Percentiles rank a stretch among this genome's conserved stretches.
These are phyloP conservation scores for Pugionium dolabratum DNA, from an alignment of 345 rosid species.

Conservation along the genomic window DNA sequence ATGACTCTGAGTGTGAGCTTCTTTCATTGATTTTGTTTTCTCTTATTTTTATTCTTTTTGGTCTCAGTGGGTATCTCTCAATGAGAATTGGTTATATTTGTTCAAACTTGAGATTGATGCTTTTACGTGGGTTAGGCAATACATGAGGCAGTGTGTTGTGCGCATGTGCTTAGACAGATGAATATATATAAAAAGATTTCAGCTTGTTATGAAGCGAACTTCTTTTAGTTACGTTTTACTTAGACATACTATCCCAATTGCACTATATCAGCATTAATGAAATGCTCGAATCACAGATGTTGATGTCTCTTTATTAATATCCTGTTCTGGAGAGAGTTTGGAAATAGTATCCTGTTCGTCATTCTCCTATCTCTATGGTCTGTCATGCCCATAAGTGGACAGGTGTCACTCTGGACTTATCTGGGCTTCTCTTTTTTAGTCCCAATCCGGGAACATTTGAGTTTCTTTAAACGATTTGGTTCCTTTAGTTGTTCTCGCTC, in stretches of 20 bases:
- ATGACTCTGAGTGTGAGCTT: neutral
- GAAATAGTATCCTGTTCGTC: conserved; percentile 70
- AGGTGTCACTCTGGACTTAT: conserved; percentile 85
- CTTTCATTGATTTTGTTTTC: neutral
- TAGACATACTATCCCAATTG: conserved; percentile 10
- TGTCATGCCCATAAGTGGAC: conserved; percentile 68
- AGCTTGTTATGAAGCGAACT: conserved; percentile 5
- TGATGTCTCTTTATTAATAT: conserved; percentile 67
- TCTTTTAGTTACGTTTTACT: neutral
- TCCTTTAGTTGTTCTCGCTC: conserved; percentile 16
- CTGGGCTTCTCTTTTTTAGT: conserved; percentile 45
- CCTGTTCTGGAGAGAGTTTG: conserved; percentile 77
- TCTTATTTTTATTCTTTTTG: neutral
- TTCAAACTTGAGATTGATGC: conserved; percentile 5
- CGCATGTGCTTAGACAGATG: conserved; percentile 4
- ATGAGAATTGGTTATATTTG: conserved; percentile 4
- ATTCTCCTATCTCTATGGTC: conserved; percentile 74
- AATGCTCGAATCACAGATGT: conserved; percentile 63
- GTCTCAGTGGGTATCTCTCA: neutral
- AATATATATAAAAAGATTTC: neutral
- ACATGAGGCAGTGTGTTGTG: conserved; percentile 23
- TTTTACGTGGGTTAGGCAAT: neutral
- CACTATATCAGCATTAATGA: conserved; percentile 36
- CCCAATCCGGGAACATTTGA: conserved; percentile 31
- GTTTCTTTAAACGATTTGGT: conserved; percentile 33